These are phyloP conservation scores for Friedmanniomyces endolithicus DNA, from an alignment of 495 filamentous ascomycete species.

Conservation along the genomic window DNA sequence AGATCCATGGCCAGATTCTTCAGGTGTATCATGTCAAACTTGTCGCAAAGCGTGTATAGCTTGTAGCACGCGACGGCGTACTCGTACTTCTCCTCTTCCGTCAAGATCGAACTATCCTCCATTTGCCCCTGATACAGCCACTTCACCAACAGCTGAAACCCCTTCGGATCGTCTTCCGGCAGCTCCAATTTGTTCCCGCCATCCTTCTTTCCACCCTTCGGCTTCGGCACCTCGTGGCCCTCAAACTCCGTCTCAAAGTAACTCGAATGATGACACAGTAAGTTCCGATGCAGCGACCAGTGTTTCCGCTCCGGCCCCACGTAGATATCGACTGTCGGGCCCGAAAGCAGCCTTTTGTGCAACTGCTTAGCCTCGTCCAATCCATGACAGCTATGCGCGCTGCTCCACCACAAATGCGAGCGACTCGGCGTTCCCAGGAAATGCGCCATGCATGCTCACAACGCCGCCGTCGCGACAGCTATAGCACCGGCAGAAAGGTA, in stretches of 20 bases:
- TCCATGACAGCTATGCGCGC: background rate
- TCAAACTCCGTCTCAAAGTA: conserved; percentile 33
- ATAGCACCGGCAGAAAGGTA: background rate
- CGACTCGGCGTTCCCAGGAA: conserved; percentile 11
- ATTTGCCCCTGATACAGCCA: conserved; percentile 41
- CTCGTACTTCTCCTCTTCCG: conserved; percentile 36
- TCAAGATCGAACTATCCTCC: conserved; percentile 33
- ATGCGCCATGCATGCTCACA: conserved; percentile 11
- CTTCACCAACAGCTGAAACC: conserved; percentile 40
- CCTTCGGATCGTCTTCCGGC: conserved; percentile 32
- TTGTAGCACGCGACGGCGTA: conserved; percentile 39
- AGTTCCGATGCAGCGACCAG: conserved; percentile 37
- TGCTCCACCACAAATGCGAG: conserved; percentile 8
- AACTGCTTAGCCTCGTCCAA: conserved; percentile 17
- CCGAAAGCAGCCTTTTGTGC: conserved; percentile 36
- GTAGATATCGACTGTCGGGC: conserved; percentile 35
- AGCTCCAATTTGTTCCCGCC: conserved; percentile 28
- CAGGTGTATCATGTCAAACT: conserved; percentile 34
- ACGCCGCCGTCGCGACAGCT: background rate
- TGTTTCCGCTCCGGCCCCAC: conserved; percentile 33
- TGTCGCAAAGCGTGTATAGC: conserved; percentile 38
- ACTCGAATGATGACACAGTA: conserved; percentile 36
- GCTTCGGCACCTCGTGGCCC: conserved; percentile 16
- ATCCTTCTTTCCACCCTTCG: conserved; percentile 2
- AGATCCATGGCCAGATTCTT: conserved; percentile 40